These are phyloP conservation scores for Pterocarpus santalinus DNA, from an alignment of 306 rosid species.

Conservation along the genomic window DNA sequence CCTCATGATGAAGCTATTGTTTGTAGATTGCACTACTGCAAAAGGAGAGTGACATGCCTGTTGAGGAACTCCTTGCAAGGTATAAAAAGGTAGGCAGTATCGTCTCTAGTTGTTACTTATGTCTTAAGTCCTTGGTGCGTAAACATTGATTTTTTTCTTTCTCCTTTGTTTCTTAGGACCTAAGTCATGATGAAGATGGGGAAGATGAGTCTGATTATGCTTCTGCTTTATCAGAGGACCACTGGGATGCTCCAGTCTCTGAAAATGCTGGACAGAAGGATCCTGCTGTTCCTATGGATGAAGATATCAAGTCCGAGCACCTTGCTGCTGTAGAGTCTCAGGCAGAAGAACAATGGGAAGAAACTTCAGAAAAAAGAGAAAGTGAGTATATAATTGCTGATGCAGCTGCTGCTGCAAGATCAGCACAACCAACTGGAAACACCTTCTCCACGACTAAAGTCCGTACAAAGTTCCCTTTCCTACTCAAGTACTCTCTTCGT, in stretches of 20 bases:
- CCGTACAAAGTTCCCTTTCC: slow-evolving; percentile 95
- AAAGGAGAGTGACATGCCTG: slow-evolving; percentile 87
- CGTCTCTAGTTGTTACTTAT: slow-evolving; percentile 46
- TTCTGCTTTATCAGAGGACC: slow-evolving; percentile 72
- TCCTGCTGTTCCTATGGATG: slow-evolving; percentile 57
- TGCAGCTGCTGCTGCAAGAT: slow-evolving; percentile 99
- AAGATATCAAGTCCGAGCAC: slow-evolving; percentile 61
- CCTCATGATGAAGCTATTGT: slow-evolving; percentile 40
- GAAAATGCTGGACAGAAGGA: slow-evolving; percentile 59
- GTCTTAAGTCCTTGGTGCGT: slow-evolving; percentile 37
- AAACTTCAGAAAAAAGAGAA: slow-evolving; percentile 66
- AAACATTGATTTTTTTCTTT: slow-evolving; percentile 31
- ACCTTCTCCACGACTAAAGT: slow-evolving; percentile 98
- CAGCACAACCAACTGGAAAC: slow-evolving; percentile 99
- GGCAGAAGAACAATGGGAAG: slow-evolving; percentile 59
- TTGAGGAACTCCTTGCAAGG: slow-evolving; percentile 96
- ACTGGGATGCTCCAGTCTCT: slow-evolving; percentile 60
- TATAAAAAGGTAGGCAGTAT: slow-evolving; percentile 85
- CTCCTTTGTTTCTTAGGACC: slow-evolving; percentile 60
- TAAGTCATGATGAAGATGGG: slow-evolving; percentile 54
- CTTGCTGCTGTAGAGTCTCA: slow-evolving; percentile 53
- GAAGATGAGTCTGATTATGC: slow-evolving; percentile 70
- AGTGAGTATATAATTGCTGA: slow-evolving; percentile 87
- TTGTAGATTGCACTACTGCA: slow-evolving; percentile 87
- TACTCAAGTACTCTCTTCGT: slow-evolving; percentile 89